Base-by-base conservation (phyloP, 768 basidiomycete genomes). In the Crucibulum laeve region DNA sequence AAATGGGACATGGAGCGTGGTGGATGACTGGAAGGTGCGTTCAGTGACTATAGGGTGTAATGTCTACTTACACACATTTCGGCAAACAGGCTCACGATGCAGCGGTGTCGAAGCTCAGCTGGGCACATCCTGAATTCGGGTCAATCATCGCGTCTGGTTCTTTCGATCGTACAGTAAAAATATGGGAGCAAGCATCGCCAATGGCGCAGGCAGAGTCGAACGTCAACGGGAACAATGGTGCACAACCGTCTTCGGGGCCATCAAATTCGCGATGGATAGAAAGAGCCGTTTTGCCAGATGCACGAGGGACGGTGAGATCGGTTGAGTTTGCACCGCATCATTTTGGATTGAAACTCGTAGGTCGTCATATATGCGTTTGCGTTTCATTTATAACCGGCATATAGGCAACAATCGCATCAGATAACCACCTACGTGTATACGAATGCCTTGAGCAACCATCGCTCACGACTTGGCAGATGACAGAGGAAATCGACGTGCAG, bases 71-170 rank as follows among this genome's bases (percentile, higher is more conserved):
- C 25, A 25, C n/a, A 14, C 23, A n/a, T 15, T 17, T 44, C 32
- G 40, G 14, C 5, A 15, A 18, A 33, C 54, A 95, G 90, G 95
- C 94, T n/a, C 94, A 97, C 59, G 91, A 95, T 55, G 92, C 92
- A 13, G 82, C 94, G 0, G 74, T 96, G 26, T 80, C 91, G 5
- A 84, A 77, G 60, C 53, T 96, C 11, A 78, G 79, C 41, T 98
- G 92, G 89, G 91, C 91, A 1, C 92, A 94, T 57, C 92, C 95
- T 4, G 85, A 93, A 61, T 93, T 92, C 46, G 94, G 92, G 3
- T 78, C 82, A 1, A 78, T 96, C 41, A 70, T 98, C 43, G 91
- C 91, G 0, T 90, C 88, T 3, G 79, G 82, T 4, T 91, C 87
- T 1, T 92, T 93, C 54, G 95, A 97, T 64, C 77, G 94, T 19